Conservation (phyloP, 2,329 filamentous ascomycete species). For the Gliomastix tumulicola region DNA sequence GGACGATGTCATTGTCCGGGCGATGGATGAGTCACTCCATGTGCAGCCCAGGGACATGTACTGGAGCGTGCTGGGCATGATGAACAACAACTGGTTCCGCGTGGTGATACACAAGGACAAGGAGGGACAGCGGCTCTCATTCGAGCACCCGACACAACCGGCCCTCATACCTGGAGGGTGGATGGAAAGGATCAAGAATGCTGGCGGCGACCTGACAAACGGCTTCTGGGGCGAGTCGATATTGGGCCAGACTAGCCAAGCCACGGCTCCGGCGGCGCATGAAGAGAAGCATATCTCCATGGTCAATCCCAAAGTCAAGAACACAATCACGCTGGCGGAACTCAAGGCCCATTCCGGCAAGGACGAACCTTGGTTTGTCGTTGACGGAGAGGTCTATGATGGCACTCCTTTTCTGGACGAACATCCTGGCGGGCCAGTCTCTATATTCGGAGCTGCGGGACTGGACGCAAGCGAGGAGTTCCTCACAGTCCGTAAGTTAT, state of each 20-base stretch:
- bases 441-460: conserved; percentile 76
- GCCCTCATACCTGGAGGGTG: conserved; percentile 73
- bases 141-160: conserved; percentile 86
- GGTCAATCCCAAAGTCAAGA: conserved; percentile 61
- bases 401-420: conserved; percentile 72
- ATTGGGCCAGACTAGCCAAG: conserved; percentile 37
- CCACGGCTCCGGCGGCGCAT: conserved; percentile 37
- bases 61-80: conserved; percentile 4
- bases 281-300: conserved; percentile 68
- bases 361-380: conserved; percentile 74
- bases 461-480: conserved; percentile 84
- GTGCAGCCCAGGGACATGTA: conserved; percentile 44
- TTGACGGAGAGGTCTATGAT: conserved; percentile 85
- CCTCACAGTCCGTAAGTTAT: conserved; percentile 75
- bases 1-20: conserved; percentile 71
- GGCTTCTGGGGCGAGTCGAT: conserved; percentile 77
- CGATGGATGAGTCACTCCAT: conserved; percentile 92
- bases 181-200: conserved; percentile 88
- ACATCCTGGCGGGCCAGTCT: conserved; percentile 81
- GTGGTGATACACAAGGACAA: conserved; percentile 68
- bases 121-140: conserved; percentile 56
- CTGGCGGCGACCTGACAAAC: conserved; percentile 72
- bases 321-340: conserved; percentile 62
- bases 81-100: conserved; percentile 63
- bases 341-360: conserved; percentile 60